Base-by-base conservation (phyloP, 2,329 filamentous ascomycete species). In the Decorospora gaudefroyi region DNA sequence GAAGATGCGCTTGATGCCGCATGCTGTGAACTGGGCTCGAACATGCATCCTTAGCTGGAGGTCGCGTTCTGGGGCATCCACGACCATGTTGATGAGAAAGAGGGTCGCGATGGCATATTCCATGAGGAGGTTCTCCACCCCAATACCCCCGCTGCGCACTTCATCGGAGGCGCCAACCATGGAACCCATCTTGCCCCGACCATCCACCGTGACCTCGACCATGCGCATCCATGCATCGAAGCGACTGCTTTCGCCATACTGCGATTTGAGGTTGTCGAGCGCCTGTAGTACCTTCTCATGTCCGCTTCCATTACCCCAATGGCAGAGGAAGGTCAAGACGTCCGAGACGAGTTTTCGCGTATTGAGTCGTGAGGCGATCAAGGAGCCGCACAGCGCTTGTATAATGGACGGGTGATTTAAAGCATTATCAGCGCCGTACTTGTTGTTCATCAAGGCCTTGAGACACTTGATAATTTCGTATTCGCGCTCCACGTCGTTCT, bases 211-310 rank as follows among this genome's bases (percentile, higher is more conserved):
- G 59, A 97, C 92, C 73, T 97, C 93, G 28, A 97, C 92, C 48
- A 96, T 87, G 47, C 93, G 89, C 89, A 99, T 96, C 93, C 93
- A 99, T 25, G 91, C 86, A 71, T 99, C 93, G 65, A 99, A 99
- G 1, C 93, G 84, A 26, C 93, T 92, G 72, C 95, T 96, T 70
- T 97, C 93, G 50, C 86, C 87, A 64, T 91, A 86, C 62, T 90
- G 83, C 30, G 80, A 82, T 73, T 96, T 97, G 72, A 96, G 87
- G 67, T 87, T 82, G 67, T 99, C 93, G 76, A 97, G 83, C 25
- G 90, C 89, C 73, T 95, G 88, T 42, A 99, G 84, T 22, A 99
- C 93, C 72, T 95, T 96, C 59, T 90, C 76, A 65, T 99, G 93
- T 4, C 93, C 93, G 62, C 91, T 81, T 30, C 89, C 88, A 52